Base-by-base conservation (phyloP, 2,329 filamentous ascomycete genomes). In the Diplocarpon rosae region DNA sequence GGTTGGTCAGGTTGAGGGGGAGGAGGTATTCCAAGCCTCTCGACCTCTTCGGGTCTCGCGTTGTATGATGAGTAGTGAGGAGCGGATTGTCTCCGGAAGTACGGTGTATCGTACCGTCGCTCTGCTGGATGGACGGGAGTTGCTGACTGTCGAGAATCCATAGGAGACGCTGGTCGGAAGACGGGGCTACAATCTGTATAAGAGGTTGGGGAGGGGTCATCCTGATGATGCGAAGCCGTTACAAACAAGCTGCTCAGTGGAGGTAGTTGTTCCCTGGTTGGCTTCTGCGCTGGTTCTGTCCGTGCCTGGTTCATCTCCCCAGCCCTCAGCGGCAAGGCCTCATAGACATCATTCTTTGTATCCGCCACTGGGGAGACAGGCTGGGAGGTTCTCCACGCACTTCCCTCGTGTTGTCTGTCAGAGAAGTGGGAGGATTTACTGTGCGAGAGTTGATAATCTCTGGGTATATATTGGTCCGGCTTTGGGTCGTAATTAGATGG, bases 221-320 rank as follows among this genome's bases (percentile, higher is more conserved):
- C 46, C 43, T 44, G 52, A 36, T 44, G 52, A 36, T 50, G 50
- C 42, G 50, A 30, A 37, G 51, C 37, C 17, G 56, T 51, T 13
- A 48, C 56, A 54, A 62, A 60, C 7, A 63, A 37, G 46, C 59
- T 62, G 42, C 57, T 63, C 34, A 63, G 42, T 12, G 60, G 54
- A 35, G 60, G 60, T 3, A 63, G 50, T 20, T 55, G 54, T 49
- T 62, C 59, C 52, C 59, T 51, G 20, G 50, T 41, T 28, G 48
- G 33, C 11, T 56, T 55, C 17, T 52, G 46, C 31, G 34, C 28
- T 6, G 39, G 34, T 29, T 58, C 49, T 43, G 50, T 51, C 7
- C 40, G 49, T 36, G 41, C 46, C 35, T 49, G 50, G 49, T 57
- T 56, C 50, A 58, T 54, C 5, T 58, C 50, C 46, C 39, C 52